These are phyloP conservation scores for Lachnellula suecica DNA, from an alignment of 2,329 filamentous ascomycete species.

Conservation along the genomic window DNA sequence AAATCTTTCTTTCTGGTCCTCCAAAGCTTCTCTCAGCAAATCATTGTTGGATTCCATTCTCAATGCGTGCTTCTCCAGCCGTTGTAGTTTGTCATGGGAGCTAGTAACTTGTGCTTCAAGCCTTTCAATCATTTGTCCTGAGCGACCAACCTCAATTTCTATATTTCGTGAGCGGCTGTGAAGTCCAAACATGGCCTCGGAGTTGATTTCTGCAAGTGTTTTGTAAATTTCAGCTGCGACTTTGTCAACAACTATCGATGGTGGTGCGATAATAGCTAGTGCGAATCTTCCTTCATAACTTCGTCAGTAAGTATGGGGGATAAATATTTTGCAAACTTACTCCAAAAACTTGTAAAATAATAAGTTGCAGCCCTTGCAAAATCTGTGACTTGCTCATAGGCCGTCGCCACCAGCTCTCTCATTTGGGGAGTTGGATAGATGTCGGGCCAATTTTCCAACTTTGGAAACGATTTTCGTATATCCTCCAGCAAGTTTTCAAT, in stretches of 20 bases:
- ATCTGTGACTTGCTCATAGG: neutral
- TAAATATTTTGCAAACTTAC: neutral
- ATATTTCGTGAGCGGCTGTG: neutral
- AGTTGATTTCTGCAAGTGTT: neutral
- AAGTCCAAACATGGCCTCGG: neutral
- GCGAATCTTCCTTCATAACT: neutral
- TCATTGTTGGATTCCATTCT: neutral
- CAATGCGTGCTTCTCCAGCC: neutral
- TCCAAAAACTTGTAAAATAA: neutral
- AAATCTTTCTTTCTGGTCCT: neutral
- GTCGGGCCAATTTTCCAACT: neutral
- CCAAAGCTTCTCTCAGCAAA: neutral
- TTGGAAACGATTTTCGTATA: neutral
- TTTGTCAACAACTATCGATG: neutral
- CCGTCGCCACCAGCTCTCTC: neutral
- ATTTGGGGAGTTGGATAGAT: neutral
- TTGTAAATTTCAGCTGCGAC: neutral
- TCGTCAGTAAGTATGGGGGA: neutral
- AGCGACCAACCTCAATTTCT: neutral
- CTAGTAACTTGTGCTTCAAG: neutral
- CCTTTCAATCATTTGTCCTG: neutral
- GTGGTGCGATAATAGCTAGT: neutral
- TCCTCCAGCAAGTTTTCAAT: neutral
- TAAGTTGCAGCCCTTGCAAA: neutral
- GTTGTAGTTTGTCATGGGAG: neutral